Conservation (phyloP, 192 early-diverging fungal species). For the Rhizoclosmatium globosum region DNA sequence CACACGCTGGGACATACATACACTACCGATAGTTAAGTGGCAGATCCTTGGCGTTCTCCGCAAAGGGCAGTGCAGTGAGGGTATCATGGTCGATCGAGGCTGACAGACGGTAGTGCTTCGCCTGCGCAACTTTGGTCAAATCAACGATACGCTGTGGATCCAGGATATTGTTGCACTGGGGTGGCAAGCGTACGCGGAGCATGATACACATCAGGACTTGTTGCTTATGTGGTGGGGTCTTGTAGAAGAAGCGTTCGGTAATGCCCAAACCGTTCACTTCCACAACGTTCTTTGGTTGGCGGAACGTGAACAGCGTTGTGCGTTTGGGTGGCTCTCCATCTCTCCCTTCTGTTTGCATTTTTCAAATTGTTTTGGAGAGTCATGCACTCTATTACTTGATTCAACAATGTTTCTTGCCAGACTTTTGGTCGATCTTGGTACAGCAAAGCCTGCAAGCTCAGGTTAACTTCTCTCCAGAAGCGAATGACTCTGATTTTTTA, state of each 20-base stretch:
- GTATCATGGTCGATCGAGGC: slow-evolving; percentile 41
- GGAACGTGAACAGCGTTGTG: too few relatives aligned
- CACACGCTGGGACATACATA: neutral
- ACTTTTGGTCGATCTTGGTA: too few relatives aligned
- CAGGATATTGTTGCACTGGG: neutral
- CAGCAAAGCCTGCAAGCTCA: too few relatives aligned
- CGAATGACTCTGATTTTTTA: too few relatives aligned
- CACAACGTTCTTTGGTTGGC: too few relatives aligned
- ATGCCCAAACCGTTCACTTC: slow-evolving; percentile 37
- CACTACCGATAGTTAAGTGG: slow-evolving; percentile 30
- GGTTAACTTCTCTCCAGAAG: too few relatives aligned
- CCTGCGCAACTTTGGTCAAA: slow-evolving; percentile 34
- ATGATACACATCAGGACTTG: too few relatives aligned
- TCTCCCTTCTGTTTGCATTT: too few relatives aligned
- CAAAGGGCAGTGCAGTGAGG: slow-evolving; percentile 25
- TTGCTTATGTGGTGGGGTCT: neutral
- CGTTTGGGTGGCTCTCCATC: too few relatives aligned
- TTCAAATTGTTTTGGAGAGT: too few relatives aligned
- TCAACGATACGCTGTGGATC: slow-evolving; percentile 41
- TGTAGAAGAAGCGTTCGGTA: slow-evolving; percentile 47
- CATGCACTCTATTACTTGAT: too few relatives aligned
- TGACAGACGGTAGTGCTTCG: slow-evolving; percentile 42
- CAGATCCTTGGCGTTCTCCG: slow-evolving; percentile 43
- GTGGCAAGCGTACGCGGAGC: slow-evolving; percentile 19
- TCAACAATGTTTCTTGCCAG: too few relatives aligned